These are phyloP conservation scores for Zoysia pacifica DNA, from an alignment of 176 grass and related monocot genomes.

Conservation along the genomic window DNA sequence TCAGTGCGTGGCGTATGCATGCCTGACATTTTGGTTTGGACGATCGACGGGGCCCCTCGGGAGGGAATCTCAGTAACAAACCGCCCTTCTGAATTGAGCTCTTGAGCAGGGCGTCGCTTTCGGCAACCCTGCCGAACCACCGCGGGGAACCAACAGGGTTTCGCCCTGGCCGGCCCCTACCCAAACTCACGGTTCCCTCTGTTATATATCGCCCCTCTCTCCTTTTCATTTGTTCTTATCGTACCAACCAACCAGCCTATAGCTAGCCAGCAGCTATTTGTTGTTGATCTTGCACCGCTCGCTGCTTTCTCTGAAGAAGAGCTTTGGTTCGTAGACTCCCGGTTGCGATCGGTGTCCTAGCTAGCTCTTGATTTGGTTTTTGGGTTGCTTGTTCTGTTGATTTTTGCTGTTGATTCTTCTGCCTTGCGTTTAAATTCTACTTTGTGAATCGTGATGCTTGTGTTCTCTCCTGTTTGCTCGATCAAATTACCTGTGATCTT, in stretches of 20 bases:
- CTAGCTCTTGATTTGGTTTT: slow-evolving; percentile 11
- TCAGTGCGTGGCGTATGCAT: slow-evolving; percentile 35
- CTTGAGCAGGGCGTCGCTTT: slow-evolving; percentile 30
- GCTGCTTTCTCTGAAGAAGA: slow-evolving; percentile 27
- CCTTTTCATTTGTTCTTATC: slow-evolving; percentile 1
- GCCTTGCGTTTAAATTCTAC: background rate
- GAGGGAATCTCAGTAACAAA: slow-evolving; percentile 80
- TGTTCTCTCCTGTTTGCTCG: background rate
- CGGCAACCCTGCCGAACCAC: slow-evolving; percentile 24
- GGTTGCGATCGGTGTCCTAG: background rate
- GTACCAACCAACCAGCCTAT: slow-evolving; percentile 7
- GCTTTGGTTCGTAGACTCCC: background rate
- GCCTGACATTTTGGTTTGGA: slow-evolving; percentile 23
- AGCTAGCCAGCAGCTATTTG: background rate
- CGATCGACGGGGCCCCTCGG: slow-evolving; percentile 38
- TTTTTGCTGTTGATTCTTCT: background rate
- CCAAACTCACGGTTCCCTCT: slow-evolving; percentile 40
- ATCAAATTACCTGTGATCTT: background rate
- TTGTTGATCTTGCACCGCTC: background rate
- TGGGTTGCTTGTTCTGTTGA: background rate
- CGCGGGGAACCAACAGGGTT: slow-evolving; percentile 47
- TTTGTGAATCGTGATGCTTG: background rate
- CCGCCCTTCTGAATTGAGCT: slow-evolving; percentile 40
- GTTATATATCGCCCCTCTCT: slow-evolving; percentile 34
- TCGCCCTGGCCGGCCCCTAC: slow-evolving; percentile 27